Conservation (phyloP, 345 rosid genomes). For the Salix koriyanagi region DNA sequence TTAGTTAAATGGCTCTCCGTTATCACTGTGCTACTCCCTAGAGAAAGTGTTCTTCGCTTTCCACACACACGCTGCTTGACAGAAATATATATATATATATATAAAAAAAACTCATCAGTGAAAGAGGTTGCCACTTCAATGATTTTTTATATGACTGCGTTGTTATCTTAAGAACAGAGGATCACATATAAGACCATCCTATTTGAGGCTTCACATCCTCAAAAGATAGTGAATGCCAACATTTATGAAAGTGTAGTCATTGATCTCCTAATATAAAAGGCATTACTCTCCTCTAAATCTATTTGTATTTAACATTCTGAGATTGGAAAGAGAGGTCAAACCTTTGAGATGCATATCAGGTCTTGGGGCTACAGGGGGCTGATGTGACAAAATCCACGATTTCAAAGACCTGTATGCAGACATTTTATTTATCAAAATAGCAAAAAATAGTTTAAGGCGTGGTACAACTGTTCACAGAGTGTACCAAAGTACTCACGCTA, state of each 20-base stretch:
- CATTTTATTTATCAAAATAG: background rate
- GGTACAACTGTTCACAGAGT: background rate
- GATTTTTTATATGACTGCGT: background rate
- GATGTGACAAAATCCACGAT: constrained; percentile 67
- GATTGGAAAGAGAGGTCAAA: constrained; percentile 11
- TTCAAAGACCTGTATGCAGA: constrained; percentile 56
- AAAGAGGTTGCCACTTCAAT: background rate
- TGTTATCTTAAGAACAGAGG: background rate
- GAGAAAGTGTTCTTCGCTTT: constrained; percentile 64
- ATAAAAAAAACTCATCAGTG: constrained; percentile 5
- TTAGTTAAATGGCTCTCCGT: constrained; percentile 47
- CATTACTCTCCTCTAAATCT: background rate
- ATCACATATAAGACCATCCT: background rate
- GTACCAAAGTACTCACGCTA: constrained; percentile 49
- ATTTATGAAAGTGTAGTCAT: background rate
- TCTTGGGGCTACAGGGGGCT: constrained; percentile 52
- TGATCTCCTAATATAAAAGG: background rate
- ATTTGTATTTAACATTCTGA: background rate
- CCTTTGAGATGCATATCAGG: constrained; percentile 67
- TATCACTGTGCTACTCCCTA: constrained; percentile 44
- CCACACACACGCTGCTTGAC: constrained; percentile 64
- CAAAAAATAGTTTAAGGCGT: background rate
- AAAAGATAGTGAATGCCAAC: background rate
- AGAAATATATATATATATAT: background rate
- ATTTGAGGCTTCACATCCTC: background rate